phyloP scores from a whole-genome alignment of 116 monocot species.

The Phalaenopsis hybrid region DNA sequence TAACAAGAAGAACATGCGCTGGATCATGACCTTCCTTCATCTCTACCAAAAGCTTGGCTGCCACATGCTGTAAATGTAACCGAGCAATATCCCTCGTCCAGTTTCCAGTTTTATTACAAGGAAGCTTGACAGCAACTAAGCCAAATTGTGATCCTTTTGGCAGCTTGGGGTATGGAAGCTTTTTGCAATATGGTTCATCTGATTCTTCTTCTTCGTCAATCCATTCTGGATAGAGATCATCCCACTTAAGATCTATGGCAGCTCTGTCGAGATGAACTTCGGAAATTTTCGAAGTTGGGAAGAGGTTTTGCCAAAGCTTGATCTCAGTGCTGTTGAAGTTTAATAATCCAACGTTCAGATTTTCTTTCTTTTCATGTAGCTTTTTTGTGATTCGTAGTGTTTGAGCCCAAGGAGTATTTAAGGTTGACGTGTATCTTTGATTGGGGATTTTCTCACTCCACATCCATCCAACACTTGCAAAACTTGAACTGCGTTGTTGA shows the following conservation, averaged over 20 bases:
- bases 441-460: slow-evolving; percentile 27
- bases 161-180: slow-evolving; percentile 36
- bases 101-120: slow-evolving; percentile 34
- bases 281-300: slow-evolving; percentile 27
- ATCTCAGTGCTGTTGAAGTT: slow-evolving; percentile 69
- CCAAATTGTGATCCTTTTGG: slow-evolving; percentile 16
- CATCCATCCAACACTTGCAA: slow-evolving; percentile 54
- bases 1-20: slow-evolving; percentile 46
- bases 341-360: slow-evolving; percentile 39
- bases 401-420: slow-evolving; percentile 38
- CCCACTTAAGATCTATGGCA: slow-evolving; percentile 49
- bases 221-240: slow-evolving; percentile 84
- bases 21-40: slow-evolving; percentile 7
- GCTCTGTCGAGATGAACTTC: slow-evolving; percentile 31
- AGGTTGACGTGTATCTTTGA: slow-evolving; percentile 36
- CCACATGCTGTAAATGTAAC: slow-evolving; percentile 70
- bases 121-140: slow-evolving; percentile 76
- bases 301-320: slow-evolving; percentile 20
- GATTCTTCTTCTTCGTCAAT: slow-evolving; percentile 80
- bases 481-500: slow-evolving; percentile 18
- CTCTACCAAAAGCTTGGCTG: slow-evolving; percentile 55
- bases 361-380: slow-evolving; percentile 11
- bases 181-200: slow-evolving; percentile 54
- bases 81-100: slow-evolving; percentile 81
- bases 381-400: slow-evolving; percentile 25